Evolutionary conservation across 1,284 basidiomycete genomes (phyloP).

Genomic region (Irpex sp.): DNA sequence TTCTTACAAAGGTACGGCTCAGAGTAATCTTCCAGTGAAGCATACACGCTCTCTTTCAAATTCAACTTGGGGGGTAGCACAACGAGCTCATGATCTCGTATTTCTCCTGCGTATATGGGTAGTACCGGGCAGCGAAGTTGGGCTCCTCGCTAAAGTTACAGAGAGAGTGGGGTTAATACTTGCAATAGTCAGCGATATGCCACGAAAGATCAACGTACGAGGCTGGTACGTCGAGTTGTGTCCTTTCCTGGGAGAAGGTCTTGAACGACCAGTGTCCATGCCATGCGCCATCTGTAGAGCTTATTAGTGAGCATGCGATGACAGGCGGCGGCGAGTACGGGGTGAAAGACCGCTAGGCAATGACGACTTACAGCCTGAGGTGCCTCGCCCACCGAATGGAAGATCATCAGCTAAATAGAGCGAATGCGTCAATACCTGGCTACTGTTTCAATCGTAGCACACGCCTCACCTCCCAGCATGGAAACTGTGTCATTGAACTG

Average conservation of each 20-base stretch:
- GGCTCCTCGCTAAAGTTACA: slow-evolving; percentile 26
- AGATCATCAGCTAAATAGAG: slow-evolving; percentile 3
- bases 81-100: slow-evolving; percentile 11
- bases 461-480: slow-evolving; percentile 33
- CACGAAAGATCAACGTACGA: slow-evolving; percentile 19
- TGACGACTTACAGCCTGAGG: slow-evolving; percentile 7
- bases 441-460: no score
- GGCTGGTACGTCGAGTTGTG: slow-evolving; percentile 35
- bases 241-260: slow-evolving; percentile 41
- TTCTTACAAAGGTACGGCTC: neutral
- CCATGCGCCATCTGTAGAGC: slow-evolving; percentile 36
- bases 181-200: neutral
- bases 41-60: neutral
- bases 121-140: slow-evolving; percentile 26
- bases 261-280: slow-evolving; percentile 36
- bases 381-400: slow-evolving; percentile 10
- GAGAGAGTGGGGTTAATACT: neutral
- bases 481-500: slow-evolving; percentile 49
- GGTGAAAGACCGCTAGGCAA: no score
- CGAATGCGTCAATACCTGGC: no score
- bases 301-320: neutral
- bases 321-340: no score
- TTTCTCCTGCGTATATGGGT: slow-evolving; percentile 31
- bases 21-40: neutral
- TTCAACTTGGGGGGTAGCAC: neutral